Percentiles rank a stretch among this genome's conserved stretches.
Evolutionary conservation across 352 stramenopile species (phyloP).

Genomic region (Phytophthora litchii): DNA sequence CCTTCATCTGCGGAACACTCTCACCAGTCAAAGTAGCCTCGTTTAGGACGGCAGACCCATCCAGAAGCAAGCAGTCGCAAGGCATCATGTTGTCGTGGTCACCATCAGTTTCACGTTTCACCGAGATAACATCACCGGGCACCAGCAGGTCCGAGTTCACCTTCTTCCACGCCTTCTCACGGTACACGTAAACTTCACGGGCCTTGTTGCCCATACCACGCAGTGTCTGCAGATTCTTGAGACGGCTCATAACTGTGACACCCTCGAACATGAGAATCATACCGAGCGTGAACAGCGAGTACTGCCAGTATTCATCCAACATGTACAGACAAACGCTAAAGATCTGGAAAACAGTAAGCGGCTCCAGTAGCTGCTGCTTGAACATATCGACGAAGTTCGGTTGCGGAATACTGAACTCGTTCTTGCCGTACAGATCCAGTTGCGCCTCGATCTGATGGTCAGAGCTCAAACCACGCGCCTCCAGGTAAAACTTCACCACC

Average conservation of each 20-base stretch:
- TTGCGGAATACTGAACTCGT: conserved; percentile 95
- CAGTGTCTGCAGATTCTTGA: conserved; percentile 96
- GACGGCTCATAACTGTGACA: conserved; percentile 94
- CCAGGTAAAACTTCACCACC: conserved; percentile 68
- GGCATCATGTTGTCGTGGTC: conserved; percentile 90
- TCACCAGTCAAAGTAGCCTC: conserved; percentile 99
- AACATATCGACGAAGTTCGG: conserved; percentile 96
- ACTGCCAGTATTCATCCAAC: conserved; percentile 99
- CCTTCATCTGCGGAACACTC: conserved; percentile 98
- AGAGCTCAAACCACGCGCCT: conserved; percentile 48
- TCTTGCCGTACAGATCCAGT: conserved; percentile 86
- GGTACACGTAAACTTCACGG: conserved; percentile 91
- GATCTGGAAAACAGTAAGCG: conserved; percentile 99
- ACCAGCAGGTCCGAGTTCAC: conserved; percentile 88
- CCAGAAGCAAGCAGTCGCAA: conserved; percentile 96
- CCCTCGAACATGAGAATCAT: conserved; percentile 99
- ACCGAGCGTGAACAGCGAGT: conserved; percentile 98
- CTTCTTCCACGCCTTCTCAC: conserved; percentile 84
- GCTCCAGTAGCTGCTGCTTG: conserved; percentile 96
- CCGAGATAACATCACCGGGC: conserved; percentile 94
- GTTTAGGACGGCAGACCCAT: conserved; percentile 96
- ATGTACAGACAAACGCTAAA: conserved; percentile 98
- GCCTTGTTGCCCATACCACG: conserved; percentile 92
- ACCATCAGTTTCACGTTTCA: conserved; percentile 88
- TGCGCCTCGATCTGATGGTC: conserved; percentile 50